Base-by-base conservation (phyloP, 2,329 filamentous ascomycete genomes). In the Colletotrichum orchidophilum region DNA sequence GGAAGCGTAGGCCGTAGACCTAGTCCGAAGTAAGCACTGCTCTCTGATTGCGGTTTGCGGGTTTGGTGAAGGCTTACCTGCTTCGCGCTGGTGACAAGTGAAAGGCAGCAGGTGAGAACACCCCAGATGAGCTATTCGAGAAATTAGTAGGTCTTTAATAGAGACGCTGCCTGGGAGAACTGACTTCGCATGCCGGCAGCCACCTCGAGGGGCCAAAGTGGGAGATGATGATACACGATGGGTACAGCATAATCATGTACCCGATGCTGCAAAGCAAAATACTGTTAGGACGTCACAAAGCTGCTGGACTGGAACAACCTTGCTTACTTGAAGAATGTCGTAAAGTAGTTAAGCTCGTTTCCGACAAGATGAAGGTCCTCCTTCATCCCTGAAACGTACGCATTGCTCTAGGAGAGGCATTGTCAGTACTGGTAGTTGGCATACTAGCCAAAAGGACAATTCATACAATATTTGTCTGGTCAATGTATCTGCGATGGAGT, bases 1-100 rank as follows among this genome's bases (percentile, higher is more conserved):
- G 78, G 76, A 85, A 84, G 3, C 83, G 80, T n/a, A 85, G 75
- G 4, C 77, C 80, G 58, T 83, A 85, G 27, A 85, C 73, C 57
- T 84, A 79, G 8, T 75, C 73, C 1, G 76, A 75, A 11, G 8
- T 49, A 1, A 24, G 7, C 15, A 50, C n/a, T 6, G n/a, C 9
- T 3, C 8, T 15, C 9, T 7, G 6, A 50, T 5, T 8, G 13
- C 21, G 39, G 13, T 29, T 12, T 11, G 35, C 73, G 59, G 39
- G 8, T 4, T 42, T 68, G 65, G 66, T 72, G 12, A 66, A 35
- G 18, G 73, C 21, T 27, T 73, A 74, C 66, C 71, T 67, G 24
- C 54, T 73, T 66, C 5, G 62, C 21, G 1, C 55, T 61, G 11
- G 55, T 57, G 5, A 57, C 67, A 2, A 66, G 35, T 2, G 67